A percentile compares a stretch with the other conserved stretches of the same genome.
Evolutionary conservation across 345 rosid genomes (phyloP).

Genomic region (Brassica nigra): DNA sequence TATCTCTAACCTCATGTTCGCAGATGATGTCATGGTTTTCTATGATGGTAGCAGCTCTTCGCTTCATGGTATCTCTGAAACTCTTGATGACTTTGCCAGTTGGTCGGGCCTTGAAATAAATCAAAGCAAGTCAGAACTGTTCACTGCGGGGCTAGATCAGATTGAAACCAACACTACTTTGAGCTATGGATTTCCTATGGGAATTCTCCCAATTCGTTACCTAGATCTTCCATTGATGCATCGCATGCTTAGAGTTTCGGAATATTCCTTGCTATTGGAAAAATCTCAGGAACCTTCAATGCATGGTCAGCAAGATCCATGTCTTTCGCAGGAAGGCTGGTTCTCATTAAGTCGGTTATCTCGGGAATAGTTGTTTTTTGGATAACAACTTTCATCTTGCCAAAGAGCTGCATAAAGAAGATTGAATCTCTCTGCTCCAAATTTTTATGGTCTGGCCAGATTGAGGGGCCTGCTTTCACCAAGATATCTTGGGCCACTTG

Average conservation of each 20-base stretch:
- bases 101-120: too few species aligned
- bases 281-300: neutral
- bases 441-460: neutral
- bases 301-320: neutral
- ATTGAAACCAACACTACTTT: neutral
- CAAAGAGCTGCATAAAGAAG: neutral
- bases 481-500: neutral
- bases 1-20: neutral
- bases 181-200: neutral
- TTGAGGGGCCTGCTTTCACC: too few species aligned
- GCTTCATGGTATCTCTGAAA: too few species aligned
- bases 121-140: too few species aligned
- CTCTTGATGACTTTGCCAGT: too few species aligned
- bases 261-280: neutral
- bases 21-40: neutral
- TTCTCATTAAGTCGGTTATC: too few species aligned
- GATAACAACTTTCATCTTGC: neutral
- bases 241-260: neutral
- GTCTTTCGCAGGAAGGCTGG: neutral
- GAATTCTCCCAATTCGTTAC: neutral
- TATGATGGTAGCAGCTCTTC: neutral
- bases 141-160: too few species aligned
- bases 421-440: neutral
- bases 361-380: neutral
- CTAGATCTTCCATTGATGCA: neutral